Evolutionary conservation across 2,329 filamentous ascomycete species (phyloP).

Genomic region (Colletotrichum sp.): DNA sequence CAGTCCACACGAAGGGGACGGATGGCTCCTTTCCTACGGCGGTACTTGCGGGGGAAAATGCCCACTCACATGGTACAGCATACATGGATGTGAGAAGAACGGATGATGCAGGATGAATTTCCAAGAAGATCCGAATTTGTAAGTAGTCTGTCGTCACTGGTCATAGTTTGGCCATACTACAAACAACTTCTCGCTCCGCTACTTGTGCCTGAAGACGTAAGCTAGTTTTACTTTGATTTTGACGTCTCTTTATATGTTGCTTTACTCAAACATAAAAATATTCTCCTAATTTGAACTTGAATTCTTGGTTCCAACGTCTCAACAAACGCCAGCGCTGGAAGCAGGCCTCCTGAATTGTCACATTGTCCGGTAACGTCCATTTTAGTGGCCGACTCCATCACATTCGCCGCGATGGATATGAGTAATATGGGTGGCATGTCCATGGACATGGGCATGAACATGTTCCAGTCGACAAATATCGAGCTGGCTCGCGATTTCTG

Average conservation of each 20-base stretch:
- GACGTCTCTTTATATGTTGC: background rate
- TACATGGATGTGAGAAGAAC: background rate
- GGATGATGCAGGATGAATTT: background rate
- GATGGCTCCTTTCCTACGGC: background rate
- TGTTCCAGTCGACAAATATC: background rate
- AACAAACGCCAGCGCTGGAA: background rate
- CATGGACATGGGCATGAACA: background rate
- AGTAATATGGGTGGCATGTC: background rate
- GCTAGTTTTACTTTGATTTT: background rate
- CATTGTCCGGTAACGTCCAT: background rate
- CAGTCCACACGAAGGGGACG: background rate
- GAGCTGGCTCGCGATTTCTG: conserved; percentile 52
- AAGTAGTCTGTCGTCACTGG: background rate
- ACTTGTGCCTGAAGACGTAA: background rate
- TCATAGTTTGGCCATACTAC: background rate
- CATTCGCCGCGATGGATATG: background rate
- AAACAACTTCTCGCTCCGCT: background rate
- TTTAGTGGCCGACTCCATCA: background rate
- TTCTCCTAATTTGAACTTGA: background rate
- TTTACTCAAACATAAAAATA: background rate
- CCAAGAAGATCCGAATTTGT: background rate
- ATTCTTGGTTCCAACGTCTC: background rate
- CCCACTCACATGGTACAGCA: background rate
- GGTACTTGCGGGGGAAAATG: background rate
- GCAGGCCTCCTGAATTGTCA: background rate